phyloP scores from a whole-genome alignment of 768 basidiomycete species.

The Myochromella boudieri region DNA sequence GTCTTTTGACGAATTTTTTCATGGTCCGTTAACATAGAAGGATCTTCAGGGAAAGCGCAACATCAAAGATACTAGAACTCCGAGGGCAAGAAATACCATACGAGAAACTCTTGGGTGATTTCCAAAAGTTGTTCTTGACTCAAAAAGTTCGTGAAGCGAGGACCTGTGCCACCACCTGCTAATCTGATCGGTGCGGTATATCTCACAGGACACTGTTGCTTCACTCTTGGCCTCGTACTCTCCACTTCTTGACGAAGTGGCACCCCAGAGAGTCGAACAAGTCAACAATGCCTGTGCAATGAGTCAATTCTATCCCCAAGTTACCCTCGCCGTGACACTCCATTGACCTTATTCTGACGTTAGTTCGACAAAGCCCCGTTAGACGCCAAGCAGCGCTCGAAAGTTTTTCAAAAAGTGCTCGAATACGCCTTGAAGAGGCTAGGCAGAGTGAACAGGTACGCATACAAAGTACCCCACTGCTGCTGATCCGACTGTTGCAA shows the following conservation, averaged over 20 bases:
- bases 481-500: neutral
- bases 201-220: conserved; percentile 19
- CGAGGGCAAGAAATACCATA: conserved; percentile 26
- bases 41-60: conserved; percentile 27
- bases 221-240: conserved; percentile 26
- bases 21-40: neutral
- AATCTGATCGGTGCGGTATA: conserved; percentile 4
- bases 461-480: conserved; percentile 2
- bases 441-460: conserved; percentile 36
- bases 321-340: too few species aligned
- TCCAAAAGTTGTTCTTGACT: conserved; percentile 20
- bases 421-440: conserved; percentile 32
- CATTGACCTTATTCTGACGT: too few species aligned
- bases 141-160: conserved; percentile 23
- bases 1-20: neutral
- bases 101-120: conserved; percentile 25
- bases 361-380: conserved; percentile 27
- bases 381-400: conserved; percentile 28
- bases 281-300: conserved; percentile 37
- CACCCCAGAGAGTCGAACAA: conserved; percentile 29
- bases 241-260: conserved; percentile 30
- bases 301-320: conserved; percentile 28
- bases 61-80: conserved; percentile 24
- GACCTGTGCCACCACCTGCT: neutral
- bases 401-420: conserved; percentile 31